A percentile compares a stretch with the other conserved stretches of the same genome.
Conservation (phyloP, 768 basidiomycete species). For the Trametes villosa region DNA sequence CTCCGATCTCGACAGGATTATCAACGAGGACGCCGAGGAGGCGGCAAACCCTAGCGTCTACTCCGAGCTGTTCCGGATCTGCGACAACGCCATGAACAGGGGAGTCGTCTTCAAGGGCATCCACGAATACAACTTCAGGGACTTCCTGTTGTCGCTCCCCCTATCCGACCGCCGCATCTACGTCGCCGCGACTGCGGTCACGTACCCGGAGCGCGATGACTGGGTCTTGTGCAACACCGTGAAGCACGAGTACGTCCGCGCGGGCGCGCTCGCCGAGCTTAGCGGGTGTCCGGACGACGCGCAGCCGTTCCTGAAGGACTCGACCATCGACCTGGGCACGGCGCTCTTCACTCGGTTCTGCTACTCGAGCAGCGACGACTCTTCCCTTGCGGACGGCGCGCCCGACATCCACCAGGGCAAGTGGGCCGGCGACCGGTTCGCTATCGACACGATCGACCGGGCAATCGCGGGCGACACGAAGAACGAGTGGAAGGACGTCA, state of each 20-base stretch:
- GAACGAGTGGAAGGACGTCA: slow-evolving; percentile 2
- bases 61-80: too few relatives aligned
- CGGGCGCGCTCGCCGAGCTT: background rate
- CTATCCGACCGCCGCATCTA: background rate
- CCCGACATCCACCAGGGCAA: background rate
- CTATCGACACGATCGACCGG: slow-evolving; percentile 8
- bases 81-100: too few relatives aligned
- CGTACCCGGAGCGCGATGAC: slow-evolving; percentile 3
- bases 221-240: slow-evolving; percentile 12
- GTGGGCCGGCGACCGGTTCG: slow-evolving; percentile 10
- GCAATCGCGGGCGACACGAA: background rate
- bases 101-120: too few relatives aligned
- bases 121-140: background rate
- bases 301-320: slow-evolving; percentile 3
- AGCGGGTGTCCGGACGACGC: background rate
- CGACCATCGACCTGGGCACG: background rate
- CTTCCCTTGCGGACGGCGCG: background rate
- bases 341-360: slow-evolving; percentile 4
- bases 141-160: background rate
- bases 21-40: too few relatives aligned
- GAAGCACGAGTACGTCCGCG: slow-evolving; percentile 12
- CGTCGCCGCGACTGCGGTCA: background rate
- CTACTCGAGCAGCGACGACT: background rate
- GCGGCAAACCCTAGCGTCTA: too few relatives aligned
- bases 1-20: too few relatives aligned